Conservation (phyloP, 805 yeast genomes). For the Wickerhamomyces alni region DNA sequence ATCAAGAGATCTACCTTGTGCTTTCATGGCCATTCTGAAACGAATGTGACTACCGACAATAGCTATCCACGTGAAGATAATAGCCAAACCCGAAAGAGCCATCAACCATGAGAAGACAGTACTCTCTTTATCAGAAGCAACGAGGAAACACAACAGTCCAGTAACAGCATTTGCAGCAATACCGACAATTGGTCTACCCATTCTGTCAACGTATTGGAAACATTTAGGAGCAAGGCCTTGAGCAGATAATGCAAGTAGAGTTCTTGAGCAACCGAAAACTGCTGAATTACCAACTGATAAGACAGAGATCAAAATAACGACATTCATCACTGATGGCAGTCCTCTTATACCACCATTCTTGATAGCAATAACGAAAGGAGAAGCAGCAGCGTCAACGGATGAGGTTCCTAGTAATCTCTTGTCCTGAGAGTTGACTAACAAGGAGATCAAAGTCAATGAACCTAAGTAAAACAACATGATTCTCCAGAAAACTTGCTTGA, state of each 20-base stretch:
- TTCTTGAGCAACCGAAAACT: constrained; percentile 52
- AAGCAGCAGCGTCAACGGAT: constrained; percentile 28
- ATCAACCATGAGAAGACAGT: constrained; percentile 42
- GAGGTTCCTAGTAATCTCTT: constrained; percentile 25
- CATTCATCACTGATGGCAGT: constrained; percentile 35
- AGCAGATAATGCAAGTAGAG: constrained; percentile 40
- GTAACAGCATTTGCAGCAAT: constrained; percentile 31
- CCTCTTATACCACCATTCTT: constrained; percentile 29
- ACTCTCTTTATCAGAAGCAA: constrained; percentile 35
- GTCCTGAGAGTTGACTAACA: constrained; percentile 41
- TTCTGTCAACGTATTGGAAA: constrained; percentile 40
- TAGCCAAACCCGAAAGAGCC: constrained; percentile 43
- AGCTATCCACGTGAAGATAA: constrained; percentile 45
- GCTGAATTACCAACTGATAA: constrained; percentile 47
- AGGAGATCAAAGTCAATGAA: constrained; percentile 37
- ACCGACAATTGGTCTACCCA: constrained; percentile 45
- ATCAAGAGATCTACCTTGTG: constrained; percentile 33
- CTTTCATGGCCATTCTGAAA: constrained; percentile 39
- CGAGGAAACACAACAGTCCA: constrained; percentile 40
- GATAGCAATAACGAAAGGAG: constrained; percentile 46
- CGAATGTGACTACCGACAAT: constrained; percentile 37
- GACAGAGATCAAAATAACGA: constrained; percentile 34
- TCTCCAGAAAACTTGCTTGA: constrained; percentile 54
- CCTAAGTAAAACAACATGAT: constrained; percentile 41
- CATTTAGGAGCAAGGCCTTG: constrained; percentile 38